These are phyloP conservation scores for Boletus subparvulus DNA, from an alignment of 768 basidiomycete genomes.

Conservation along the genomic window DNA sequence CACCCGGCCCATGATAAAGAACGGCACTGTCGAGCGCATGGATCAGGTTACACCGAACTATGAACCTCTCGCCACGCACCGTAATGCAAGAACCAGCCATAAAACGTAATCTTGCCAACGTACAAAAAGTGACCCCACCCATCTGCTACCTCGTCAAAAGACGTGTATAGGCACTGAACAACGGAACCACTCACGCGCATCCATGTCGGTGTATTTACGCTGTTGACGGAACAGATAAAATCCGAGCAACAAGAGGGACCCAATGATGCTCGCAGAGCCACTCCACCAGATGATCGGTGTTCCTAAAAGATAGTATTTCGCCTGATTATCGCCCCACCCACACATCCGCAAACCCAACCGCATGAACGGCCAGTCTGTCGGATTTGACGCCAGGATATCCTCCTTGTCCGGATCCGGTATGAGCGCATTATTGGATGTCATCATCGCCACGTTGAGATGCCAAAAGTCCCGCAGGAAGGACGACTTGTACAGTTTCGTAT, in stretches of 20 bases:
- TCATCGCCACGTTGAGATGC: conserved; percentile 99
- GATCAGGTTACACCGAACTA: not conserved
- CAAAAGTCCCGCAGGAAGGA: conserved; percentile 97
- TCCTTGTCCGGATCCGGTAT: conserved; percentile 98
- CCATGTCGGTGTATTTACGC: conserved; percentile 90
- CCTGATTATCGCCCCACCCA: conserved; percentile 85
- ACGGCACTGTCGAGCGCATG: conserved; percentile 62
- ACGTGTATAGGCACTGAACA: not conserved
- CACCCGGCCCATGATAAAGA: conserved; percentile 97
- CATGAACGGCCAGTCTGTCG: conserved; percentile 92
- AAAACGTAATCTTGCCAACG: conserved; percentile 85
- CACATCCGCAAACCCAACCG: conserved; percentile 94
- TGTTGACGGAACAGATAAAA: conserved; percentile 82
- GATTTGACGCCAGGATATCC: conserved; percentile 92
- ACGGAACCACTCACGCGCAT: conserved; percentile 56
- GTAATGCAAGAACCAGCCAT: conserved; percentile 92
- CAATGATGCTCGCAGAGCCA: conserved; percentile 61
- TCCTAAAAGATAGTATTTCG: conserved; percentile 92
- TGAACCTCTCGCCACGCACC: conserved; percentile 44
- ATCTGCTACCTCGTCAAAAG: conserved; percentile 40
- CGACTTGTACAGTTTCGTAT: conserved; percentile 81
- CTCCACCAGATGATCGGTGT: conserved; percentile 95
- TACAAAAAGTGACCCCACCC: conserved; percentile 97
- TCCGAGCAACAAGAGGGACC: conserved; percentile 50
- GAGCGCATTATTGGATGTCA: conserved; percentile 99